Conservation (phyloP, 2,329 filamentous ascomycete species). For the Ophiostoma tasmaniense region DNA sequence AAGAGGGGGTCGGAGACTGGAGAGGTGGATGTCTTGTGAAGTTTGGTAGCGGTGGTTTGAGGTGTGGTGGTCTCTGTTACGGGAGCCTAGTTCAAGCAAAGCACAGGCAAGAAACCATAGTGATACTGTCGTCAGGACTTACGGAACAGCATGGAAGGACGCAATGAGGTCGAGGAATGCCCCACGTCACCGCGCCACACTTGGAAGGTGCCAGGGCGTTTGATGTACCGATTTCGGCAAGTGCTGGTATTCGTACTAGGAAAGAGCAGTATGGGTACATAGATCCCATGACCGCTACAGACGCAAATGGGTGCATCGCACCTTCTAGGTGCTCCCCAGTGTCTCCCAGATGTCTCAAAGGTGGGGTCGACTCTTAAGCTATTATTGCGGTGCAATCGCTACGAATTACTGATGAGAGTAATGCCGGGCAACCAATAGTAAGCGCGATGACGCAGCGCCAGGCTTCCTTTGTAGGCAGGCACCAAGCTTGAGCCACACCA, state of each 20-base stretch:
- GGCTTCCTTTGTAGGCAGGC: constrained; percentile 4
- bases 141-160: neutral
- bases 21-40: neutral
- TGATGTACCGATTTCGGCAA: neutral
- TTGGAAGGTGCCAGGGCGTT: neutral
- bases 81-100: neutral
- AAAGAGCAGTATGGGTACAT: neutral
- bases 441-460: neutral
- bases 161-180: neutral
- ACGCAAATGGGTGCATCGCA: neutral
- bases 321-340: neutral
- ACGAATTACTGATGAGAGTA: neutral
- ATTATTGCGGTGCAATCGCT: neutral
- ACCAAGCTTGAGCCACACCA: constrained; percentile 17
- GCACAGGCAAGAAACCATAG: too few relatives aligned
- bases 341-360: neutral
- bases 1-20: neutral
- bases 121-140: neutral
- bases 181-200: constrained; percentile 3
- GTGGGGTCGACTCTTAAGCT: neutral
- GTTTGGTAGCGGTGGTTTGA: neutral
- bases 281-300: neutral
- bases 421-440: neutral
- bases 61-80: neutral
- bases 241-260: neutral